A percentile compares a stretch with the other conserved stretches of the same genome.
Evolutionary conservation across 176 grass and related monocot species (phyloP).

Genomic region (Carex scoparia): DNA sequence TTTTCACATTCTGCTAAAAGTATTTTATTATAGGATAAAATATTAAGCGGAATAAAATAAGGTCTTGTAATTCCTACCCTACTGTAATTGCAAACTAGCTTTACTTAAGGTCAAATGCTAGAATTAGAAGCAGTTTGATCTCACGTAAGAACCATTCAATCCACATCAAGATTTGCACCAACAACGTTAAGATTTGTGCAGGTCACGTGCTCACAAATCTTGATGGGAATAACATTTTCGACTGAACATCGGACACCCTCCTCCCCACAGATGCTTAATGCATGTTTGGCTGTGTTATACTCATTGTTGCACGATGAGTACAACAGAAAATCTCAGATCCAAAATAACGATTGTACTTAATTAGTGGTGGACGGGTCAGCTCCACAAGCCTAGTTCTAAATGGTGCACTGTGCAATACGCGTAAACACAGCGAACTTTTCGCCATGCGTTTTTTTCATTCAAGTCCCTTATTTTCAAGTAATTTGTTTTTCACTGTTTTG

Average conservation of each 20-base stretch:
- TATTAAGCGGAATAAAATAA: neutral
- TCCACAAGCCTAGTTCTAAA: slow-evolving; percentile 14
- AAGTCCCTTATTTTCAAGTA: neutral
- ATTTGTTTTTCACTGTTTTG: neutral
- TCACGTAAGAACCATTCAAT: too few relatives aligned
- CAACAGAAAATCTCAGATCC: slow-evolving; percentile 1
- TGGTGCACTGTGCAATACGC: slow-evolving; percentile 11
- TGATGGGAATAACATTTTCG: too few relatives aligned
- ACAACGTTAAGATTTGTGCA: too few relatives aligned
- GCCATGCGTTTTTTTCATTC: neutral
- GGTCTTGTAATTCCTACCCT: too few relatives aligned
- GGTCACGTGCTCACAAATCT: too few relatives aligned
- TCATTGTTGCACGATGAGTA: neutral
- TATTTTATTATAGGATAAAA: neutral
- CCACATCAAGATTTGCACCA: too few relatives aligned
- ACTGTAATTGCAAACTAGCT: too few relatives aligned
- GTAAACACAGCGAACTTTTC: slow-evolving; percentile 17
- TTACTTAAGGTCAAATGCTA: neutral
- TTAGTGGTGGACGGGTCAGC: neutral
- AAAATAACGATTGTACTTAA: slow-evolving; percentile 14
- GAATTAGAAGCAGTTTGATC: too few relatives aligned
- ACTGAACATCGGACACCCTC: too few relatives aligned
- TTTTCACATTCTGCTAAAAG: neutral
- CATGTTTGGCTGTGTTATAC: neutral
- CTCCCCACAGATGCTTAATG: neutral